Base-by-base conservation (phyloP, 2,329 filamentous ascomycete species). In the Phaeosphaeriaceae sp. region DNA sequence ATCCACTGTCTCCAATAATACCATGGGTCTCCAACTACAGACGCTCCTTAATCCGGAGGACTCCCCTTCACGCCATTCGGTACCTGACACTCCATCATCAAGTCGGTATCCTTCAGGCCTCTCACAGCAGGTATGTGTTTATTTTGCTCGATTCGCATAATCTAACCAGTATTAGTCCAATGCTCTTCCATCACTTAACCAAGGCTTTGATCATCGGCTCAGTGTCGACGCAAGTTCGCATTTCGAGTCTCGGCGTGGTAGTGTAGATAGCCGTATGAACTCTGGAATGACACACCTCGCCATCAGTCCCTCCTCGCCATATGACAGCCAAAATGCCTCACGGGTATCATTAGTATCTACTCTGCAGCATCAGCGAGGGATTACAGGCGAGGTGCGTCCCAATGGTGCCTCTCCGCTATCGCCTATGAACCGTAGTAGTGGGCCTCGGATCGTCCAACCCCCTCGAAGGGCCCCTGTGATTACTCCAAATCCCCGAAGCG, bases 181-280 rank as follows among this genome's bases (percentile, higher is more conserved):
- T 58, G 72, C 76, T 33, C 70, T 86, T 8, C 83, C 84, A 2
- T 82, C 83, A 0, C 79, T 86, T 54, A 85, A 84, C 43, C 82
- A 85, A 58, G 75, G 72, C 16, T 79, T 79, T 46, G 76, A 78
- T 54, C 73, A 73, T 44, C 71, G 76, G 20, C 62, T 71, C 33
- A 82, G 82, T 53, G 77, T 80, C 37, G 82, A 85, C 40, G 76
- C 77, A 17, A 45, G 58, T 37, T 65, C 77, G 1, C 76, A 81
- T 17, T 71, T 79, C 29, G 80, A 86, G 40, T 85, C 86, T 39
- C 82, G 88, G 49, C 83, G 89, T 43, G 89, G 90, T 74, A 92
- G 89, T 62, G 87, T 92, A 4, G 89, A 92, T 71, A 91, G 88
- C 71, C 83, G 88, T 54, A 87, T 92, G 69, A 89, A 90, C 64